Evolutionary conservation across 2,329 filamentous ascomycete species (phyloP).

Genomic region (Fusarium nematophilum): DNA sequence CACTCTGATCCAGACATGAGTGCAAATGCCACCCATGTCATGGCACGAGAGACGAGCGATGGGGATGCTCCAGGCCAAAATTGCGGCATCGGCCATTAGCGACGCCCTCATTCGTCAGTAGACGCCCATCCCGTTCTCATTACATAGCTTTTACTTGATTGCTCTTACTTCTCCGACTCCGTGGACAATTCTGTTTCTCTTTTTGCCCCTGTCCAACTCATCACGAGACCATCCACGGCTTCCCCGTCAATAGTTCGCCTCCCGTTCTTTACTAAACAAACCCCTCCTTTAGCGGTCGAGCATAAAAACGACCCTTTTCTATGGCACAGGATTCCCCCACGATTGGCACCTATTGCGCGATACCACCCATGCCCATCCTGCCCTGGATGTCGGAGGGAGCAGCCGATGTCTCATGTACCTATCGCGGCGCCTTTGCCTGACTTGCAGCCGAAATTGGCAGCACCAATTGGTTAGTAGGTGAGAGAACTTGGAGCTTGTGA

Average conservation of each 20-base stretch:
- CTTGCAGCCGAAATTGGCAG: conserved; percentile 17
- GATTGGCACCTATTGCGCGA: conserved; percentile 41
- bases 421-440: conserved; percentile 16
- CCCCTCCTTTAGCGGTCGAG: conserved; percentile 25
- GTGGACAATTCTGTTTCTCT: conserved; percentile 26
- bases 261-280: conserved; percentile 36
- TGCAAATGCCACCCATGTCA: conserved; percentile 36
- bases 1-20: neutral
- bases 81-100: conserved; percentile 37
- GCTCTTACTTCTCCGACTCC: conserved; percentile 33
- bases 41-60: conserved; percentile 19
- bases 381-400: conserved; percentile 17
- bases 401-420: conserved; percentile 35
- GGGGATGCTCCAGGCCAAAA: conserved; percentile 30
- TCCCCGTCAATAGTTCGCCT: conserved; percentile 26
- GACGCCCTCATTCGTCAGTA: conserved; percentile 40
- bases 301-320: neutral
- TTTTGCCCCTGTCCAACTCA: conserved; percentile 31
- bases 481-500: conserved; percentile 6
- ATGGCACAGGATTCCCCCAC: conserved; percentile 38
- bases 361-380: conserved; percentile 30
- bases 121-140: conserved; percentile 40
- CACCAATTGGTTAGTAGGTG: conserved; percentile 6
- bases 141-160: conserved; percentile 48
- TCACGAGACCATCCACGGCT: conserved; percentile 43